phyloP scores from a whole-genome alignment of 2,329 filamentous ascomycete genomes.

The Lecanicillium sp. region DNA sequence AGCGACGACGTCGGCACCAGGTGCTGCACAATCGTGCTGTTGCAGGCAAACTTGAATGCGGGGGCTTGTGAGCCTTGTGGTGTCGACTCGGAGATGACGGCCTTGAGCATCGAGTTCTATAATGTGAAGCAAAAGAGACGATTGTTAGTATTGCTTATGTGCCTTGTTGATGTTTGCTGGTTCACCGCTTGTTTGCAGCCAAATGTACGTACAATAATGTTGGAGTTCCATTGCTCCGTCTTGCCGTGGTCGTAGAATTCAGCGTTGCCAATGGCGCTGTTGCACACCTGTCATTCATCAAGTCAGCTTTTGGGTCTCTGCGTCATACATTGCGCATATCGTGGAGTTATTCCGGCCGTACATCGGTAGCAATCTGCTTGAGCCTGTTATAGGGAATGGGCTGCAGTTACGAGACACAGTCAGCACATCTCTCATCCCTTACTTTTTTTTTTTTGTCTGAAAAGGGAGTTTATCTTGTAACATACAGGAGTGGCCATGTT shows the following conservation, averaged over 20 bases:
- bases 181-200: not conserved
- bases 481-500: constrained; percentile 31
- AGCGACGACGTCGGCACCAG: constrained; percentile 59
- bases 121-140: too few relatives aligned
- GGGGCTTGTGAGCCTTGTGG: constrained; percentile 49
- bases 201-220: constrained; percentile 64
- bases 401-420: constrained; percentile 31
- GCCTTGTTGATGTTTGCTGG: too few relatives aligned
- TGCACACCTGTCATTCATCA: constrained; percentile 60
- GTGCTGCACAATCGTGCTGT: constrained; percentile 97
- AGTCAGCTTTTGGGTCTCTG: not conserved
- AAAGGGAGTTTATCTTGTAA: not conserved
- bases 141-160: too few relatives aligned
- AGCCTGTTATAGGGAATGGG: constrained; percentile 70
- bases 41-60: constrained; percentile 87
- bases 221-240: constrained; percentile 82
- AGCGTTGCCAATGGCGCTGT: constrained; percentile 62
- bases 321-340: not conserved
- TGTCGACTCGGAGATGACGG: constrained; percentile 67
- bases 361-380: constrained; percentile 78
- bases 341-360: constrained; percentile 33
- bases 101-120: constrained; percentile 68
- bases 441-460: too few relatives aligned
- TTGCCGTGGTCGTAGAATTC: constrained; percentile 81
- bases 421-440: constrained; percentile 11